phyloP scores from a whole-genome alignment of 2,329 filamentous ascomycete genomes.

The Metarhizium humberi region DNA sequence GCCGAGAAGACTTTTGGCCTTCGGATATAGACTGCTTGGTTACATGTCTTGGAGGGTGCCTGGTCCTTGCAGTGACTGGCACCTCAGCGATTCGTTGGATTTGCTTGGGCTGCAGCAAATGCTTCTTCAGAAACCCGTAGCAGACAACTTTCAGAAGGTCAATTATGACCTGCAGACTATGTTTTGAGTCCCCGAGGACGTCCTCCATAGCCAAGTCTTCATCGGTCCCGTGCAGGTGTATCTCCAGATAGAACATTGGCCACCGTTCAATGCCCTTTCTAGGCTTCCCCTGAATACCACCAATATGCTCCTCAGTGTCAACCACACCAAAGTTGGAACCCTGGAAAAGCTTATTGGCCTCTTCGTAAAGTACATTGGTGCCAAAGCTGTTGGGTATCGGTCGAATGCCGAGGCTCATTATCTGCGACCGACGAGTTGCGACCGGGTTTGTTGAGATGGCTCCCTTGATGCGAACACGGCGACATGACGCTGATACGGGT shows the following conservation, averaged over 20 bases:
- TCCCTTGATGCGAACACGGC: slow-evolving; percentile 54
- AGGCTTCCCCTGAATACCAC: slow-evolving; percentile 34
- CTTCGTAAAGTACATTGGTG: slow-evolving; percentile 61
- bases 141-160: slow-evolving; percentile 61
- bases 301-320: slow-evolving; percentile 34
- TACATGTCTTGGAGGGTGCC: no score
- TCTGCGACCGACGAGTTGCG: slow-evolving; percentile 66
- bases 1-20: not conserved
- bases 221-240: slow-evolving; percentile 31
- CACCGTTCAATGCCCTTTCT: slow-evolving; percentile 68
- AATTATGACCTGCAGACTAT: slow-evolving; percentile 35
- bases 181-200: slow-evolving; percentile 35
- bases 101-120: slow-evolving; percentile 54
- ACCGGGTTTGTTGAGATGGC: slow-evolving; percentile 62
- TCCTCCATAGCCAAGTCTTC: slow-evolving; percentile 26
- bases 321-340: slow-evolving; percentile 66
- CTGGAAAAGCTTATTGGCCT: slow-evolving; percentile 68
- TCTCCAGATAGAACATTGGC: slow-evolving; percentile 81
- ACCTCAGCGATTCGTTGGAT: slow-evolving; percentile 7
- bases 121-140: slow-evolving; percentile 63
- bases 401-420: slow-evolving; percentile 67
- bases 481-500: slow-evolving; percentile 55
- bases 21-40: not conserved
- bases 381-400: slow-evolving; percentile 49
- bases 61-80: not conserved